Conservation (phyloP, 176 grass and related monocot species). For the Poa pratensis region DNA sequence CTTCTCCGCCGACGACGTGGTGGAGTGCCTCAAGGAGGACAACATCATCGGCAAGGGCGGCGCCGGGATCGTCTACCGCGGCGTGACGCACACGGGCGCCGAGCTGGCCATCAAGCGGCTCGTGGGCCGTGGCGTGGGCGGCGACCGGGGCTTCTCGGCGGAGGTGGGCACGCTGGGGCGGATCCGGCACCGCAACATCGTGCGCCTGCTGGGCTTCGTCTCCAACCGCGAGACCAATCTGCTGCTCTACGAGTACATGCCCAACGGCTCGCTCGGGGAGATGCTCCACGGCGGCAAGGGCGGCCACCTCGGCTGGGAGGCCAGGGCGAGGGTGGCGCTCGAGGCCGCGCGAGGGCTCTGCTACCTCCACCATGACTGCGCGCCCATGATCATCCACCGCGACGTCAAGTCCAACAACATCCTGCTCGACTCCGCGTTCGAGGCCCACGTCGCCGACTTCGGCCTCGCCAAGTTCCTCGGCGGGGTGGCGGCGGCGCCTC, state of each 20-base stretch:
- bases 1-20: constrained; percentile 75
- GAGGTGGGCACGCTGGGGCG: constrained; percentile 84
- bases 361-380: constrained; percentile 96
- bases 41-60: constrained; percentile 96
- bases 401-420: constrained; percentile 98
- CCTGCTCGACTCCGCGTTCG: constrained; percentile 78
- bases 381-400: constrained; percentile 71
- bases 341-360: constrained; percentile 84
- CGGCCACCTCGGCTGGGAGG: constrained; percentile 71
- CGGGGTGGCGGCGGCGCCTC: constrained; percentile 47
- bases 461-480: constrained; percentile 90
- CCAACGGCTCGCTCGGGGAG: constrained; percentile 80
- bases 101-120: constrained; percentile 88
- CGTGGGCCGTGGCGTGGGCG: constrained; percentile 52
- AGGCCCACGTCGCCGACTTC: constrained; percentile 95
- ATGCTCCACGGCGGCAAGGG: constrained; percentile 84
- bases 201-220: constrained; percentile 72
- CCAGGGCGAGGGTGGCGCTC: constrained; percentile 54
- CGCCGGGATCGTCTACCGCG: constrained; percentile 88
- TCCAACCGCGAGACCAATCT: constrained; percentile 88
- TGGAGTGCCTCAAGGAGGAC: constrained; percentile 87
- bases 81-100: constrained; percentile 50
- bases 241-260: constrained; percentile 95
- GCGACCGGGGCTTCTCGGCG: constrained; percentile 80
- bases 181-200: constrained; percentile 93